These are phyloP conservation scores for Leishmania amazonensis DNA, from an alignment of 208 protist genomes.

Conservation along the genomic window DNA sequence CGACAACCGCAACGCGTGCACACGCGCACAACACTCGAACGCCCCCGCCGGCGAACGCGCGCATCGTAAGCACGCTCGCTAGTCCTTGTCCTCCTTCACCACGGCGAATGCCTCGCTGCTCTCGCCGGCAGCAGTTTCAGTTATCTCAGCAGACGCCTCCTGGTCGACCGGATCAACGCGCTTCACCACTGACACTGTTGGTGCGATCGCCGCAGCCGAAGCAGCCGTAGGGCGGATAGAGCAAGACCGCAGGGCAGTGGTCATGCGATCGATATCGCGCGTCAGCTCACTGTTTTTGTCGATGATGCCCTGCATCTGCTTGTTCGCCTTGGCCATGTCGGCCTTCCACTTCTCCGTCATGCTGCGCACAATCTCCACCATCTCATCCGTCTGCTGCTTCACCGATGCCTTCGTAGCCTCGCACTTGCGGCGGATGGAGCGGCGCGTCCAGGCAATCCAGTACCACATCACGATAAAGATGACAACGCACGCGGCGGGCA, in stretches of 20 bases:
- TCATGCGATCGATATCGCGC: conserved; percentile 83
- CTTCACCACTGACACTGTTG: conserved; percentile 9
- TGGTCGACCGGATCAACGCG: not conserved
- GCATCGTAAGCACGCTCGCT: not conserved
- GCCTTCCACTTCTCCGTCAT: conserved; percentile 63
- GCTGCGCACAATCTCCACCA: conserved; percentile 46
- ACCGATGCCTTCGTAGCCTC: conserved; percentile 40
- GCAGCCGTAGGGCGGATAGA: conserved; percentile 39
- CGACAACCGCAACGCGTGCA: not conserved
- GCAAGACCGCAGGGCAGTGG: conserved; percentile 74
- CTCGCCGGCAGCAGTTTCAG: not conserved
- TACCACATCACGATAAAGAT: conserved; percentile 75
- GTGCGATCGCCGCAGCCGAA: not conserved
- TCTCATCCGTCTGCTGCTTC: conserved; percentile 66
- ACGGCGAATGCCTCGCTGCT: not conserved
- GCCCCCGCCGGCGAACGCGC: not conserved
- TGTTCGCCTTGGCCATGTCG: conserved; percentile 60
- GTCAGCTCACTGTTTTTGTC: conserved; percentile 85
- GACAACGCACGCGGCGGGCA: conserved; percentile 56
- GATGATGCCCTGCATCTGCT: conserved; percentile 76
- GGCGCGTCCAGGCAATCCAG: conserved; percentile 63
- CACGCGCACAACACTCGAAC: not conserved
- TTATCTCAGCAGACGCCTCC: not conserved
- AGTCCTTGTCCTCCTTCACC: not conserved
- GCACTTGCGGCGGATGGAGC: conserved; percentile 62